Evolutionary conservation across 208 protist genomes (phyloP), one percentile per base, ranked within the genome.

Genomic region (Trypanosoma melophagium): DNA sequence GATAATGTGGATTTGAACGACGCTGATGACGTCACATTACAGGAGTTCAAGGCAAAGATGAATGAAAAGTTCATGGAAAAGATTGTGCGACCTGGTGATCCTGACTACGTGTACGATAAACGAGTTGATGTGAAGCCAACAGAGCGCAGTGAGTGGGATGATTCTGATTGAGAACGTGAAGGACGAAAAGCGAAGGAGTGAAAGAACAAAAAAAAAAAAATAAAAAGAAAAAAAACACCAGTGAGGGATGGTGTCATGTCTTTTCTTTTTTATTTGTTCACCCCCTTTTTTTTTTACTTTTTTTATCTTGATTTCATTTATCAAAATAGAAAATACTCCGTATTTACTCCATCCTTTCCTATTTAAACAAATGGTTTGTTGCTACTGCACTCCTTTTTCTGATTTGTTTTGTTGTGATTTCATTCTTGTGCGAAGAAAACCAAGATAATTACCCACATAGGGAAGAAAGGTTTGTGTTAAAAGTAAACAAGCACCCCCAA

Each of bases 1-100:
- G 60, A 86, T 2, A 92, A 96, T 56, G 92, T 95, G 10, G 92
- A 97, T 61, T 74, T 97, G 25, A 94, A 97, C 66, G 83, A 91
- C 54, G 90, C 89, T 8, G 90, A 95, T 68, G 90, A 95, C 28
- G 62, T 92, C n/a, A 95, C 87, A 10, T 65, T 95, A 41, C 72
- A 86, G 12, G 88, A 95, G 70, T 95, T 95, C 68, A 97, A 97
- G 49, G 83, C 81, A 42, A 83, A 84, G 14, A 97, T 97, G 92
- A 78, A 94, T 49, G 79, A 88, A 35, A 79, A 69, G 28, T 97
- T 97, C 64, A 60, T 83, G 19, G 76, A 74, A 41, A 81, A 93
- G 47, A 78, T 60, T 7, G 13, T 97, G 19, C 81, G 79, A 52
- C 88, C 92, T n/a, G 92, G 88, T 44, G 88, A 97, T 52, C 66